phyloP scores from a whole-genome alignment of 2,329 filamentous ascomycete genomes.

The Coniochaeta pulveracea region DNA sequence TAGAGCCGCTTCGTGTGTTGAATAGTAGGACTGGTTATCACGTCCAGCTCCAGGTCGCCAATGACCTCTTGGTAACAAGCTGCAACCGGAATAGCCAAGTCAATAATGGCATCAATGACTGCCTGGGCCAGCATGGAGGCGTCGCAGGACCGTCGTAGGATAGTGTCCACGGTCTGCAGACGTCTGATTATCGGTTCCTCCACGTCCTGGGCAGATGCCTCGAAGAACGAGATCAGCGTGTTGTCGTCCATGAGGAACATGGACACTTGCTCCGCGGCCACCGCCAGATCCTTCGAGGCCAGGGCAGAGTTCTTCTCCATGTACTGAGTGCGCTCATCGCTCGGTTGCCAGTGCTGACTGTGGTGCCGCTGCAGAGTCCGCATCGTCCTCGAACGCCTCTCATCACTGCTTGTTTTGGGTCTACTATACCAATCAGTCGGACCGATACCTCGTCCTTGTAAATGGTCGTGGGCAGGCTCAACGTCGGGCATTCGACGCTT shows the following conservation, averaged over 20 bases:
- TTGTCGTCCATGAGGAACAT: conserved; percentile 85
- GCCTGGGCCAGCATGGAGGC: conserved; percentile 83
- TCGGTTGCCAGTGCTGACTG: conserved; percentile 67
- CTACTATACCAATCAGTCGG: neutral
- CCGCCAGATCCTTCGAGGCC: conserved; percentile 56
- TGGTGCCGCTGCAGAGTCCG: conserved; percentile 76
- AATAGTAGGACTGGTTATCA: conserved; percentile 72
- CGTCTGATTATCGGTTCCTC: conserved; percentile 75
- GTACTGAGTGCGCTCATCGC: conserved; percentile 73
- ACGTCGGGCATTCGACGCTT: too few relatives aligned
- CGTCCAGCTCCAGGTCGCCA: conserved; percentile 79
- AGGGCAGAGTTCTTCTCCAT: conserved; percentile 81
- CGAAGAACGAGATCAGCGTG: conserved; percentile 90
- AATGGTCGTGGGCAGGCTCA: too few relatives aligned
- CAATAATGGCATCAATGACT: conserved; percentile 86
- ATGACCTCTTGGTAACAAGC: conserved; percentile 82
- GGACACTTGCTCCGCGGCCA: conserved; percentile 85
- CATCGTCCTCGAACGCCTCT: neutral
- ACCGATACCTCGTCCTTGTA: neutral
- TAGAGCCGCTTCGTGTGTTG: conserved; percentile 70
- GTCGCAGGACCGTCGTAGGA: conserved; percentile 76
- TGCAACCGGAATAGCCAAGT: conserved; percentile 76
- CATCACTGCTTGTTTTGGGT: too few relatives aligned
- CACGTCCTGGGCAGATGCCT: conserved; percentile 77
- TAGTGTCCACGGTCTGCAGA: conserved; percentile 65